Conservation (phyloP, 2,329 filamentous ascomycete species). For the Bipolaris zeicola region DNA sequence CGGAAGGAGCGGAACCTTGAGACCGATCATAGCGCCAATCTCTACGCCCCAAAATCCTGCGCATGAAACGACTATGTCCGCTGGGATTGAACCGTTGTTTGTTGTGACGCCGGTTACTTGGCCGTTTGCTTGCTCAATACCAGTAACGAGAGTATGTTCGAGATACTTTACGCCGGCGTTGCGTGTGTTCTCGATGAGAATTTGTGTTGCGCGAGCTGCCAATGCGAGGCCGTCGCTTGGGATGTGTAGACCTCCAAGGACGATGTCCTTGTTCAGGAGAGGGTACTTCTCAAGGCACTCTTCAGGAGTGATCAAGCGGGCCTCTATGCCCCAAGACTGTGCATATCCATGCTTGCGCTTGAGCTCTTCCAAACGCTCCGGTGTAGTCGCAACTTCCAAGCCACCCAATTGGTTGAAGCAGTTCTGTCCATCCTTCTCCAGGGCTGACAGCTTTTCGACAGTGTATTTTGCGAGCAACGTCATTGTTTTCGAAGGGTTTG, state of each 20-base stretch:
- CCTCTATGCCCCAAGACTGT: constrained; percentile 64
- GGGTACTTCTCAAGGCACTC: constrained; percentile 63
- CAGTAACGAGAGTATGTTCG: constrained; percentile 62
- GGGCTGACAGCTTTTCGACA: constrained; percentile 62
- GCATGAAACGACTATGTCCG: constrained; percentile 67
- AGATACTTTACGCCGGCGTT: constrained; percentile 65
- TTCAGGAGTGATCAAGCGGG: constrained; percentile 58
- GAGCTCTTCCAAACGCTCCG: constrained; percentile 63
- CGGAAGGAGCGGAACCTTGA: constrained; percentile 64
- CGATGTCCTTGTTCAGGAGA: constrained; percentile 57
- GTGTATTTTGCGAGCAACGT: constrained; percentile 66
- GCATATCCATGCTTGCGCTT: constrained; percentile 68
- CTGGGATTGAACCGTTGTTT: constrained; percentile 55
- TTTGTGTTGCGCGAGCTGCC: constrained; percentile 65
- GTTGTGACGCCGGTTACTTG: constrained; percentile 64
- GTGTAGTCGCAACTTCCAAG: constrained; percentile 66
- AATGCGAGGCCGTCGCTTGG: constrained; percentile 66
- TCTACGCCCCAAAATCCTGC: constrained; percentile 71
- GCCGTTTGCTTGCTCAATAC: constrained; percentile 57
- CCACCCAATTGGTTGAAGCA: constrained; percentile 70
- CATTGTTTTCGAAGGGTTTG: constrained; percentile 63
- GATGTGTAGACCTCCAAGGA: constrained; percentile 65
- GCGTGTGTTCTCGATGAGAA: constrained; percentile 64
- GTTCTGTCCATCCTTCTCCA: constrained; percentile 50
- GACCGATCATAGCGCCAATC: constrained; percentile 64